These are phyloP conservation scores for Alloteropsis angusta DNA, from an alignment of 202 grass and related monocot species.

Conservation along the genomic window DNA sequence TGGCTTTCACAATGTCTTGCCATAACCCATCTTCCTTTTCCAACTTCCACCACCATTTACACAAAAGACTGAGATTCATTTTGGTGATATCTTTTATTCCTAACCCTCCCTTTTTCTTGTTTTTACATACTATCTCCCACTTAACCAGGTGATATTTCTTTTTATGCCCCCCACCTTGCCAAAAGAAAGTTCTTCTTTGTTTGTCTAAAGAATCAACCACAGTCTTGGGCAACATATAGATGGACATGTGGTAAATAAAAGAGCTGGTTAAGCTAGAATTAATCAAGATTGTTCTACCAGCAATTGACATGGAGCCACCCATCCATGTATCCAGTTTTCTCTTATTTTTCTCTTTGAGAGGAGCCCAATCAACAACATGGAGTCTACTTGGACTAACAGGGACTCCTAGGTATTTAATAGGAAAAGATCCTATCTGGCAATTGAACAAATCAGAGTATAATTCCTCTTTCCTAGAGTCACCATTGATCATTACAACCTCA, in stretches of 20 bases:
- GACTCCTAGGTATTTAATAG: neutral
- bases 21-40: no score
- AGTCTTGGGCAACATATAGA: neutral
- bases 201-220: neutral
- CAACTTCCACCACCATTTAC: no score
- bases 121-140: no score
- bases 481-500: neutral
- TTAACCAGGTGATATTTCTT: neutral
- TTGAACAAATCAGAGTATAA: neutral
- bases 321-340: neutral
- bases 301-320: no score
- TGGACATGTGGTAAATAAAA: neutral
- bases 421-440: neutral
- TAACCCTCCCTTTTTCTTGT: no score
- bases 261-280: neutral
- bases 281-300: neutral
- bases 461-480: neutral
- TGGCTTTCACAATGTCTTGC: no score
- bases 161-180: neutral
- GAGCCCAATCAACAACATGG: neutral
- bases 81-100: no score
- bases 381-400: neutral
- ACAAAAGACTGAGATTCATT: no score
- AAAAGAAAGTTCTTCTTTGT: neutral
- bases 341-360: neutral